Conservation (phyloP, 2,329 filamentous ascomycete genomes). For the Cladosporium colombiae region DNA sequence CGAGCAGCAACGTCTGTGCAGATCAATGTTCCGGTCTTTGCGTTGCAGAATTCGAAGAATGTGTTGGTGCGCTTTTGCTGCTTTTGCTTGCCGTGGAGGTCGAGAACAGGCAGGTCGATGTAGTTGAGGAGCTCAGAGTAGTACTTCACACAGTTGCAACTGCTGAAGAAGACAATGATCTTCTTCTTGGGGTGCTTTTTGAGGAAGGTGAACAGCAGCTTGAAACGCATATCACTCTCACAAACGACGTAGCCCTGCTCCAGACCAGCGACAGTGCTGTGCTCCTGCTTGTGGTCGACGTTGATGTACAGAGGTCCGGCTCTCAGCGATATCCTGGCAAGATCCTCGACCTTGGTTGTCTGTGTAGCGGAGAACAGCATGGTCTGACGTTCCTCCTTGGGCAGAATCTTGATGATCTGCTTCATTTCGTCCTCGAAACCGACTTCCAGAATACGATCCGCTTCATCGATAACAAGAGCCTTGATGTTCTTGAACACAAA, state of each 20-base stretch:
- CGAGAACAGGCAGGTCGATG: constrained; percentile 87
- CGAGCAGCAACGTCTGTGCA: constrained; percentile 96
- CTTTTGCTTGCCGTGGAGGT: constrained; percentile 93
- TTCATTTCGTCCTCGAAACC: constrained; percentile 99
- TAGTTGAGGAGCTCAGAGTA: constrained; percentile 95
- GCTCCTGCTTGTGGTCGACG: constrained; percentile 85
- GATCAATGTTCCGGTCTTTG: constrained; percentile 82
- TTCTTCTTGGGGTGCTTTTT: constrained; percentile 94
- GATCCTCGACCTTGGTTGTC: constrained; percentile 96
- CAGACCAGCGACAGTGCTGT: constrained; percentile 87
- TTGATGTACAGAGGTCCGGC: constrained; percentile 95
- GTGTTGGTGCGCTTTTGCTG: constrained; percentile 98
- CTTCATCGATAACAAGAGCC: constrained; percentile 92
- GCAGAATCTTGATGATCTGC: constrained; percentile 91
- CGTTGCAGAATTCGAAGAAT: constrained; percentile 94
- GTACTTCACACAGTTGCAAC: constrained; percentile 82
- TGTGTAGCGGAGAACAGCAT: constrained; percentile 99
- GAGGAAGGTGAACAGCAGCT: constrained; percentile 90
- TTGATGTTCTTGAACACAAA: constrained; percentile 93
- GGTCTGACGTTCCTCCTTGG: constrained; percentile 83
- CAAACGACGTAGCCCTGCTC: constrained; percentile 96
- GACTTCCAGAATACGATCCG: constrained; percentile 92
- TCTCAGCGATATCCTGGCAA: constrained; percentile 88
- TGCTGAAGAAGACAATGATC: constrained; percentile 95
- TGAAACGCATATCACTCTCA: constrained; percentile 89